Base-by-base conservation (phyloP, 148 eudicot species). In the Nepenthes gracilis region DNA sequence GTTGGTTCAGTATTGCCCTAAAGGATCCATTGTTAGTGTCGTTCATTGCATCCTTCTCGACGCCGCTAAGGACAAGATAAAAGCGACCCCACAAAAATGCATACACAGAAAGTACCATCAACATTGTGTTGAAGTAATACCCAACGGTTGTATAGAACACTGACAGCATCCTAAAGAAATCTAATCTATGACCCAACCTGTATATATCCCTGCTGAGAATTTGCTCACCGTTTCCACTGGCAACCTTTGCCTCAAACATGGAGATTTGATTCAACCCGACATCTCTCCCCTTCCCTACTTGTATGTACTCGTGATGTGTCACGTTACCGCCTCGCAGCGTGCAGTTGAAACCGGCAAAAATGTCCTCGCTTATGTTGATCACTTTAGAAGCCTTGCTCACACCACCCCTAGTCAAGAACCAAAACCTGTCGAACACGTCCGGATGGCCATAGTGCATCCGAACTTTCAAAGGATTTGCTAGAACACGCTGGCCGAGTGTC, bases 391-490 rank as follows among this genome's bases (percentile, higher is more conserved):
- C 98, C 72, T 92, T 92, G 72, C 98, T 92, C 58, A 92, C 66
- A 43, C 98, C 98, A 58, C 98, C 96, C 34, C 94, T 80, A 37
- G 90, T 74, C 72, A 92, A 59, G 72, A 88, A 85, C 96, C 96
- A 92, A 71, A 88, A 81, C 77, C 96, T 69, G 56, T 92, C 98
- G 61, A 92, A 92, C 43, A 92, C 90, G 62, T 92, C 98, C 6
- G 98, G 96, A 71, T 92, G 98, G 58, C 98, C 98, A 66, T 92
- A 92, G 67, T 92, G 98, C 98, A 92, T 92, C 52, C 98, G 75
- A 34, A 92, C 96, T 73, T 86, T 92, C 35, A 92, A 76, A 59
- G 98, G 98, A 57, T 88, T 82, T 58, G 98, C 98, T 55, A 92
- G 69, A 76, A 92, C 98, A 59, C 98, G 86, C 65, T 92, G 96